Base-by-base conservation (phyloP, 2,329 filamentous ascomycete genomes). In the Curvularia spicifera region DNA sequence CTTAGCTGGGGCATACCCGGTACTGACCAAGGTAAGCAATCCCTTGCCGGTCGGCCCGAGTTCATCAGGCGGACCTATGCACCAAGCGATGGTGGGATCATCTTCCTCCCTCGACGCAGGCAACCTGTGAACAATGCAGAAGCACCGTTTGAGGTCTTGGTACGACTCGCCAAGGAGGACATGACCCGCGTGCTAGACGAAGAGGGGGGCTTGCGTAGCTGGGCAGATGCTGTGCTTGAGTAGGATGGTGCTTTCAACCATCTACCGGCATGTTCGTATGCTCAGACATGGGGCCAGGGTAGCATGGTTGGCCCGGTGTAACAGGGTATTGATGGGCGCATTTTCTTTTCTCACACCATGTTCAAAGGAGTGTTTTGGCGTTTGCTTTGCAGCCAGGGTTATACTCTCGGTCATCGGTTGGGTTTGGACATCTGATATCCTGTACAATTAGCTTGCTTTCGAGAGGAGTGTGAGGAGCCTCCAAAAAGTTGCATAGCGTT, bases 91-190 rank as follows among this genome's bases (percentile, higher is more conserved):
- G 73, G 73, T 35, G 73, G 72, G 31, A 75, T 75, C 56, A 73
- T 74, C 42, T 73, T 76, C 56, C 65, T 75, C 56, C 73, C 73
- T 15, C 66, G 73, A 26, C 65, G 68, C 24, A 70, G 69, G 31
- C 57, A 61, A 31, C 46, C 51, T 7, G 56, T 61, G 6, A 63
- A 73, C 51, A 66, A 61, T 28, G 29, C 56, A 10, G 71, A 75
- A 52, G 71, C 71, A 22, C 72, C 73, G 5, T 76, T 75, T 45
- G 73, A 76, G 56, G 67, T 76, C 54, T 64, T 75, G 24, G 68
- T 75, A 24, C 63, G 71, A 42, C 71, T 76, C 37, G 71, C 73
- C 1, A 47, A 65, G n/a, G 69, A 70, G 33, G 72, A 76, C 49
- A 76, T 76, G 72, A 57, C 71, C 18, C 67, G 63, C 8, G 55